A percentile compares a stretch with the other conserved stretches of the same genome.
phyloP scores from a whole-genome alignment of 2,329 filamentous ascomycete genomes.

The Hymenoscyphus albidus region DNA sequence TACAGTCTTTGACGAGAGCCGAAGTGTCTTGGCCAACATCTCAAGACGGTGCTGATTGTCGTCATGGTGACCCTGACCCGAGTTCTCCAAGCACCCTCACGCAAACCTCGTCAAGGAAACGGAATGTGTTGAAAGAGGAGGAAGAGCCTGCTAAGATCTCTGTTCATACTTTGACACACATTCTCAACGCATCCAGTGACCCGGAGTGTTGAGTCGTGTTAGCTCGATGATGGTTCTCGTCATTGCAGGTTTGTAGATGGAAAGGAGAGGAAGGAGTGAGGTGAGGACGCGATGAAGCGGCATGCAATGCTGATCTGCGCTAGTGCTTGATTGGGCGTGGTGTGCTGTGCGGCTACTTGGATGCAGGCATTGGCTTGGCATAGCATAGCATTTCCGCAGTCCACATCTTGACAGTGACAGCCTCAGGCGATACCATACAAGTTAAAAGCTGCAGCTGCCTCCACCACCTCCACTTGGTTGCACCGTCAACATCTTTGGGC shows the following conservation, averaged over 20 bases:
- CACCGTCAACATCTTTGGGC: background rate
- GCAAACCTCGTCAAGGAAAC: slow-evolving; percentile 11
- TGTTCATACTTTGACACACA: slow-evolving; percentile 36
- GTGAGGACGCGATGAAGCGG: slow-evolving; percentile 18
- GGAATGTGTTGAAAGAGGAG: slow-evolving; percentile 8
- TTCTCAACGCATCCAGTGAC: slow-evolving; percentile 25
- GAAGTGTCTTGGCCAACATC: slow-evolving; percentile 20
- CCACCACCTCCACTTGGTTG: too few relatives aligned
- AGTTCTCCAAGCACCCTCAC: slow-evolving; percentile 9
- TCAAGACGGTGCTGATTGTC: slow-evolving; percentile 34
- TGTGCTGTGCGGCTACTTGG: background rate
- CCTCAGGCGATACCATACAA: too few relatives aligned
- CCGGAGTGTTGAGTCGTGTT: slow-evolving; percentile 30
- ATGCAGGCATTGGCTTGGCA: background rate
- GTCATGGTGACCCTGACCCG: slow-evolving; percentile 26
- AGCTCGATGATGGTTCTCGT: slow-evolving; percentile 35
- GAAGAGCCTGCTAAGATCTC: slow-evolving; percentile 36
- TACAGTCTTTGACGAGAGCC: slow-evolving; percentile 13
- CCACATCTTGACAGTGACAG: background rate
- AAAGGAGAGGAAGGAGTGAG: background rate
- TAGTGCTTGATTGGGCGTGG: background rate
- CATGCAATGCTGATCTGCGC: slow-evolving; percentile 18
- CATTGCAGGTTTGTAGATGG: slow-evolving; percentile 32
- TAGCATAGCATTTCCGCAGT: background rate
- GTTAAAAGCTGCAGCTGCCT: background rate